Evolutionary conservation across 768 basidiomycete genomes (phyloP), one percentile per base, ranked within the genome.

Genomic region (Agaricus subrufescens): DNA sequence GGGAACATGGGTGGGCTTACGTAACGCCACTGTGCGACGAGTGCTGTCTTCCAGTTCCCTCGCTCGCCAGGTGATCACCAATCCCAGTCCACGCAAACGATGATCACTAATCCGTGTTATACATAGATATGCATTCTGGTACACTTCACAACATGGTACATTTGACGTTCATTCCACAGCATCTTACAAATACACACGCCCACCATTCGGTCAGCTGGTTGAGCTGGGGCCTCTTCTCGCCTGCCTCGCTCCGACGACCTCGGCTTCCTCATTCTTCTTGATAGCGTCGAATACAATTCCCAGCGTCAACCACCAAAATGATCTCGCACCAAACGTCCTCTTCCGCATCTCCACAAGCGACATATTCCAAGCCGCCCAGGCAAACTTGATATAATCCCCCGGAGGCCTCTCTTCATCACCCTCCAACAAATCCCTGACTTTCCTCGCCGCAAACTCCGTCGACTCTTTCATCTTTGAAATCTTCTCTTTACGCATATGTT

Each of bases 241-340:
- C 31, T 30, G 6, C n/a, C 31, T 49, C 15, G 14, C 11, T 5
- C 38, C 44, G 23, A 47, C 11, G n/a, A 12, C 15, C n/a, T 46
- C 25, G 23, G 26, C 30, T n/a, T 56, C 54, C 34, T 56, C 54
- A n/a, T 43, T 47, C 12, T 4, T 14, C 54, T 49, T 56, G 29
- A 77, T 65, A 26, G 71, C 71, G 37, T 85, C 84, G 54, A 86
- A 86, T 25, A 84, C 72, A 5, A 73, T 71, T 1, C 80, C 78
- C 42, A 87, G 66, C 3, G 80, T 75, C 23, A 87, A 62, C 78
- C 81, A 86, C 34, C 78, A 74, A 63, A 85, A 87, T 61, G 80
- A 83, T 50, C 77, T 73, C 15, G 79, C 81, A 0, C 84, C 85
- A 58, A 85, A 86, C 5, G 60, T 56, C 12, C 68, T 65, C 25